A percentile compares a stretch with the other conserved stretches of the same genome.
Conservation (phyloP, 768 basidiomycete genomes). For the Paxillus rubicundulus region DNA sequence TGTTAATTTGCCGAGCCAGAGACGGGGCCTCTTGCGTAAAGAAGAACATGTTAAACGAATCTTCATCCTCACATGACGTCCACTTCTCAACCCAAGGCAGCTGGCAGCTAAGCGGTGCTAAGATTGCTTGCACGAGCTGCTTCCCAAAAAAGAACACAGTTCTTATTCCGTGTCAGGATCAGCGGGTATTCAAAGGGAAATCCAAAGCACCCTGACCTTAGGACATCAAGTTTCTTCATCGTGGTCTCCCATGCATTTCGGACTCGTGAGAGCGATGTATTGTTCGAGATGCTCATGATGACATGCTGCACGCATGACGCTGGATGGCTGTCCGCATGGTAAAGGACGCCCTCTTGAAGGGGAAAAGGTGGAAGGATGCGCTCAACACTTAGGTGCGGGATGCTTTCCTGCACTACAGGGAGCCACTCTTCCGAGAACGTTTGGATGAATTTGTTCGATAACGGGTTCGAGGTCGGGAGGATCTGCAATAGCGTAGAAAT, state of each 20-base stretch:
- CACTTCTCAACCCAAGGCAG: slow-evolving; percentile 18
- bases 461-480: background rate
- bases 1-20: slow-evolving; percentile 26
- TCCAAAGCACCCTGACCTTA: slow-evolving; percentile 19
- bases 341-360: slow-evolving; percentile 47
- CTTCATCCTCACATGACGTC: slow-evolving; percentile 4
- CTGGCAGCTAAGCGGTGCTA: slow-evolving; percentile 11
- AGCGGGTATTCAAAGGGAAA: background rate
- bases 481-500: slow-evolving; percentile 18
- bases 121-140: slow-evolving; percentile 28
- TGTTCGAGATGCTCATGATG: slow-evolving; percentile 29
- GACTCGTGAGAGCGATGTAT: slow-evolving; percentile 21
- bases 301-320: slow-evolving; percentile 47
- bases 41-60: slow-evolving; percentile 23
- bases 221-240: slow-evolving; percentile 24
- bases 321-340: slow-evolving; percentile 36
- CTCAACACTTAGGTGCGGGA: slow-evolving; percentile 6
- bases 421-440: slow-evolving; percentile 20
- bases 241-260: slow-evolving; percentile 35
- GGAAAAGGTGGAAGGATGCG: slow-evolving; percentile 42
- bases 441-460: slow-evolving; percentile 1
- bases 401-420: slow-evolving; percentile 4
- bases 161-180: slow-evolving; percentile 11
- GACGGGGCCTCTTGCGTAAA: slow-evolving; percentile 16
- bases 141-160: slow-evolving; percentile 33